Conservation (phyloP, 495 filamentous ascomycete species). For the Penicillium canescens region DNA sequence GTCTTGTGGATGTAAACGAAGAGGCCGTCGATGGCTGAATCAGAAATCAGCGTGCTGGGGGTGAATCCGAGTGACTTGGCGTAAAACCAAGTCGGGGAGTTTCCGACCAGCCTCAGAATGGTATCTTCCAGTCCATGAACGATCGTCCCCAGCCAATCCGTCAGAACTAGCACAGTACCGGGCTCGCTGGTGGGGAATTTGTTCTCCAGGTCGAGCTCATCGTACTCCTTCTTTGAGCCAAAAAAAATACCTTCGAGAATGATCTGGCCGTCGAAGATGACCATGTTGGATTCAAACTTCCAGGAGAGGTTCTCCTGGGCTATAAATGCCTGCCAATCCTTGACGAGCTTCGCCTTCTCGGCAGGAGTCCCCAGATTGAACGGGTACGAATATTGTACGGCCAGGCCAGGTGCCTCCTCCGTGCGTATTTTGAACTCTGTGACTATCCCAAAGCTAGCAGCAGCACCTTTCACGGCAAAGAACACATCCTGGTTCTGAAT, state of each 20-base stretch:
- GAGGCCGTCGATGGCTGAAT: conserved; percentile 28
- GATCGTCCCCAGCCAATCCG: conserved; percentile 57
- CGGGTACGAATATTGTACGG: conserved; percentile 39
- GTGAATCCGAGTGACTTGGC: conserved; percentile 45
- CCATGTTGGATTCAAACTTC: conserved; percentile 46
- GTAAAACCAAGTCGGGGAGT: conserved; percentile 39
- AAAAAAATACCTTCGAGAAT: conserved; percentile 43
- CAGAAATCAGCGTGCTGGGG: conserved; percentile 35
- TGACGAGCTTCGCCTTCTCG: conserved; percentile 33
- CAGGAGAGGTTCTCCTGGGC: conserved; percentile 47
- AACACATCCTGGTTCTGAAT: conserved; percentile 47
- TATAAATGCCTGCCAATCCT: conserved; percentile 40
- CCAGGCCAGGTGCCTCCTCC: conserved; percentile 30
- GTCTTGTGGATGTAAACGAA: conserved; percentile 41
- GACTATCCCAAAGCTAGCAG: conserved; percentile 44
- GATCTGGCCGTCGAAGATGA: conserved; percentile 25
- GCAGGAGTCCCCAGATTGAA: conserved; percentile 34
- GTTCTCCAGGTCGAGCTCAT: conserved; percentile 28
- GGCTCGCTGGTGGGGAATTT: conserved; percentile 32
- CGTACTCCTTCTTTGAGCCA: conserved; percentile 39
- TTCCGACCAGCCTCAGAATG: conserved; percentile 25
- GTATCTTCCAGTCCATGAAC: conserved; percentile 49
- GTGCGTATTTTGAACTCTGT: conserved; percentile 49
- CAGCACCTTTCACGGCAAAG: conserved; percentile 54
- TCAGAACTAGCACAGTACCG: conserved; percentile 38